Evolutionary conservation across 1,284 basidiomycete species (phyloP).

Genomic region (Earliella scabrosa): DNA sequence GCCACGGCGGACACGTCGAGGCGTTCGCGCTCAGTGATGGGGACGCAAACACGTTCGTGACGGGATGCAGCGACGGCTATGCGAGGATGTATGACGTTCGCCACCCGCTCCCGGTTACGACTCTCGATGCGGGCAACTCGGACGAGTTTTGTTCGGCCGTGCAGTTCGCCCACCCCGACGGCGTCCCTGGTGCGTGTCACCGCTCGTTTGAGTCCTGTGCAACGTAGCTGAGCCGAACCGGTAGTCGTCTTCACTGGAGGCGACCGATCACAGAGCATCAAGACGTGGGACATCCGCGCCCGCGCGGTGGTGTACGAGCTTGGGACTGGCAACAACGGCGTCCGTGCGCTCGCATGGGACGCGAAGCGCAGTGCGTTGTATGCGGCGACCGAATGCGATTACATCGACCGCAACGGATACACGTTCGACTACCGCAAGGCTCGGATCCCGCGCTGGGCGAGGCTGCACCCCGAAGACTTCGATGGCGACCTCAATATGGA

Average conservation of each 20-base stretch:
- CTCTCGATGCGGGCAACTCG: slow-evolving; percentile 25
- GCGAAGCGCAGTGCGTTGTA: slow-evolving; percentile 34
- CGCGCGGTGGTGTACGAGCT: slow-evolving; percentile 42
- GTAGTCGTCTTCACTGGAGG: slow-evolving; percentile 40
- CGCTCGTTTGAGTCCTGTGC: no score
- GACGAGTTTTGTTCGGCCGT: slow-evolving; percentile 19
- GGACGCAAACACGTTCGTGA: slow-evolving; percentile 42
- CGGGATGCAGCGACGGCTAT: slow-evolving; percentile 39
- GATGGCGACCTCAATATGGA: slow-evolving; percentile 31
- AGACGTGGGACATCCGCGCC: slow-evolving; percentile 45
- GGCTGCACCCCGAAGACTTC: slow-evolving; percentile 11
- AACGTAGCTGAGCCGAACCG: no score
- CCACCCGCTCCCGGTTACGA: slow-evolving; percentile 27
- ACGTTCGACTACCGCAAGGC: slow-evolving; percentile 36
- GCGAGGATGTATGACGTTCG: slow-evolving; percentile 44
- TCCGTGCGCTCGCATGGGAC: slow-evolving; percentile 41
- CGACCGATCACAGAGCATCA: slow-evolving; percentile 34
- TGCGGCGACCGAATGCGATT: slow-evolving; percentile 40
- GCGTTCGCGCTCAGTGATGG: slow-evolving; percentile 37
- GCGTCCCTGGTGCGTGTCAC: slow-evolving; percentile 30
- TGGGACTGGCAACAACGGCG: slow-evolving; percentile 45
- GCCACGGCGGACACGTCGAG: slow-evolving; percentile 39
- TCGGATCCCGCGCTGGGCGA: slow-evolving; percentile 23
- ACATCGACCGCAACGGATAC: slow-evolving; percentile 38
- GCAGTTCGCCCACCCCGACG: slow-evolving; percentile 27